phyloP scores from a whole-genome alignment of 169 alveolate genomes.

The Plasmodium adleri region DNA sequence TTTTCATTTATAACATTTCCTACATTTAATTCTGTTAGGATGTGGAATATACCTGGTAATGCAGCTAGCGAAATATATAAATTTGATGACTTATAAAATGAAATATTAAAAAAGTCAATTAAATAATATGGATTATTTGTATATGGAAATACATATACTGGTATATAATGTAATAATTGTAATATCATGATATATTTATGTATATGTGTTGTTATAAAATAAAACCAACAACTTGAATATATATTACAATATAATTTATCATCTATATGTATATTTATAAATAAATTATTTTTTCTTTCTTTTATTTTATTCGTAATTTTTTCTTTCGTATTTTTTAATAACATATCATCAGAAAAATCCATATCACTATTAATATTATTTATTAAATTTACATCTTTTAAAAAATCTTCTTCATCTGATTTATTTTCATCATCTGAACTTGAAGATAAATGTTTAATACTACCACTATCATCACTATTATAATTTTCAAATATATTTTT shows the following conservation, averaged over 20 bases:
- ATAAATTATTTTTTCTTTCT: constrained; percentile 56
- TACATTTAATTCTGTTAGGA: constrained; percentile 62
- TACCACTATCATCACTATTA: constrained; percentile 63
- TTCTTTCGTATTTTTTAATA: constrained; percentile 9
- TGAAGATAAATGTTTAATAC: constrained; percentile 28
- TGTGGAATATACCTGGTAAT: constrained; percentile 67
- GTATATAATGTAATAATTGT: constrained; percentile 54
- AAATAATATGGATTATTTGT: constrained; percentile 66
- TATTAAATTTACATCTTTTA: background rate
- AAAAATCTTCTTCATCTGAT: background rate
- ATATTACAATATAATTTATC: constrained; percentile 32
- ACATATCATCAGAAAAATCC: constrained; percentile 3
- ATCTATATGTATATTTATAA: constrained; percentile 55
- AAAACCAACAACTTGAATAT: constrained; percentile 66
- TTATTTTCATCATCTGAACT: background rate
- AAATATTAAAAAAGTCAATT: constrained; percentile 57
- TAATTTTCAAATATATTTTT: constrained; percentile 13
- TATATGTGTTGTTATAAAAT: constrained; percentile 53
- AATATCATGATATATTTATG: constrained; percentile 64
- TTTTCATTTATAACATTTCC: constrained; percentile 30
- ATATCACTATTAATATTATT: constrained; percentile 6
- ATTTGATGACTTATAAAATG: constrained; percentile 44
- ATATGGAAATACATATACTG: constrained; percentile 70
- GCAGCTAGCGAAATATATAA: constrained; percentile 71
- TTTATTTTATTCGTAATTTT: constrained; percentile 20